Base-by-base conservation (phyloP, 2,329 filamentous ascomycete species). In the Pseudopyrenochaeta lycopersici region DNA sequence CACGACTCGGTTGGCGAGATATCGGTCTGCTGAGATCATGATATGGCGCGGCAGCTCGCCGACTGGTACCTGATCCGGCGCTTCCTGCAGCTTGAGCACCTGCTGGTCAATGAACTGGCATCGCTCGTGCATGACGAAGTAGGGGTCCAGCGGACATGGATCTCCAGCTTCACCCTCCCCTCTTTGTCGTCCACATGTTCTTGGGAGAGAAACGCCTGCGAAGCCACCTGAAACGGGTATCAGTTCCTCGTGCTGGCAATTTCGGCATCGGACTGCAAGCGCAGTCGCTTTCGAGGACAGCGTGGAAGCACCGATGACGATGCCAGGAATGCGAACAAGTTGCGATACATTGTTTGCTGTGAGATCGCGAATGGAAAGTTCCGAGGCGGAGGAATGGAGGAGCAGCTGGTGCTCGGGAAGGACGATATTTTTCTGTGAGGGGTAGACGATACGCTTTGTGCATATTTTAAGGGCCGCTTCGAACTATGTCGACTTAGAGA, bases 71-170 rank as follows among this genome's bases (percentile, higher is more conserved):
- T 98, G 92, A 70, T 99, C 95, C 1, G 95, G 95, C 0, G 94
- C 95, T 77, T 99, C 95, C 74, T 99, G 95, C 15, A 99, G 86
- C 77, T 99, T 99, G 74, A 99, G 90, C 55, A 99, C 91, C 76
- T 99, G 95, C 77, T 99, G 95, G 70, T 99, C 95, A 68, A 98
- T 93, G 73, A 99, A 99, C 60, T 88, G 87, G 32, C 91, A 97
- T 74, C 90, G 92, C 76, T 99, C 95, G 73, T 99, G 95, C 53
- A 95, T 84, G 52, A 99, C 92, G 68, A 95, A 96, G 78, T 97
- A 99, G 14, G 95, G 95, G 68, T 99, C 95, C 56, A 99, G 79
- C 0, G 94, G 93, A 68, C 95, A 99, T 66, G 89, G 88, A 32
- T 90, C 86, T 1, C 84, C 83, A 1, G 82, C 80, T 39, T 96